phyloP scores from a whole-genome alignment of 768 basidiomycete species.

The Naganishia vishniacii region DNA sequence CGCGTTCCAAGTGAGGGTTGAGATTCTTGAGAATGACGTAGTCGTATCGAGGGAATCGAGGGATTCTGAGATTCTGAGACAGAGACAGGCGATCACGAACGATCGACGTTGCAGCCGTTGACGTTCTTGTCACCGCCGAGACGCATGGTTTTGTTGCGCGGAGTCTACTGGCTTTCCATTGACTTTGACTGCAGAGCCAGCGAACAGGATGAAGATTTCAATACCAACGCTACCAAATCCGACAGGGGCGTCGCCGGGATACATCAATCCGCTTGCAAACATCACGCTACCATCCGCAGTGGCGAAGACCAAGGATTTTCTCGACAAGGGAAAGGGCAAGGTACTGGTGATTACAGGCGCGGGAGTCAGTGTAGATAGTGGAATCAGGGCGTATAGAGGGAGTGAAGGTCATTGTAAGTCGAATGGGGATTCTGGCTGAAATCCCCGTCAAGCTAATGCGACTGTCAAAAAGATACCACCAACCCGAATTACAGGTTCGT shows the following conservation, averaged over 20 bases:
- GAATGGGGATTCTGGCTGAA: neutral
- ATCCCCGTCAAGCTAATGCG: neutral
- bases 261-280: slow-evolving; percentile 35
- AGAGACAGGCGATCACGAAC: too few species aligned
- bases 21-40: too few species aligned
- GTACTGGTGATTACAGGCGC: slow-evolving; percentile 75
- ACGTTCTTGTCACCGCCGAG: too few species aligned
- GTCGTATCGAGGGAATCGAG: too few species aligned
- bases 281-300: slow-evolving; percentile 36
- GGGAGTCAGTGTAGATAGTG: slow-evolving; percentile 90
- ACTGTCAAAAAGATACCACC: slow-evolving; percentile 29
- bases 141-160: too few species aligned
- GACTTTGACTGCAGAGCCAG: too few species aligned
- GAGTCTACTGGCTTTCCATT: too few species aligned
- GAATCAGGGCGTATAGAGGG: slow-evolving; percentile 90
- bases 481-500: slow-evolving; percentile 48
- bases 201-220: slow-evolving; percentile 37
- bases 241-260: slow-evolving; percentile 31
- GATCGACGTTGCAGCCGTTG: too few species aligned
- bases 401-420: slow-evolving; percentile 58
- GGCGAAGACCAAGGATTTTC: slow-evolving; percentile 52
- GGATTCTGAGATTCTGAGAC: too few species aligned
- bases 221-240: slow-evolving; percentile 45
- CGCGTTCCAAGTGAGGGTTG: too few species aligned
- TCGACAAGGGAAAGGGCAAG: slow-evolving; percentile 61